Conservation (phyloP, 176 grass and related monocot genomes). For the Phoenix roebelenii region DNA sequence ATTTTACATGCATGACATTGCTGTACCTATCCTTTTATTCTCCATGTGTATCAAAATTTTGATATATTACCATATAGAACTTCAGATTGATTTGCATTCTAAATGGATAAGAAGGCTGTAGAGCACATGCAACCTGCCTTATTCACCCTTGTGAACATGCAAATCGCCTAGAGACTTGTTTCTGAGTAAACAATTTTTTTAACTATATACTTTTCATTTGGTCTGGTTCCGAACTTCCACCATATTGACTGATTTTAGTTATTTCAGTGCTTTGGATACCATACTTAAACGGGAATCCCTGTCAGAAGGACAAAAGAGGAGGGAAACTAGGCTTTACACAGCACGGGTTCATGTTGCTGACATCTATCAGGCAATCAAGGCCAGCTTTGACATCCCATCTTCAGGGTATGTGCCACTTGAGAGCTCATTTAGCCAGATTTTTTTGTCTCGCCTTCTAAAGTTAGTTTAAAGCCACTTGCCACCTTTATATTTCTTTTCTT, state of each 20-base stretch:
- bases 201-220: too few species aligned
- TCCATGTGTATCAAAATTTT: too few species aligned
- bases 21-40: too few species aligned
- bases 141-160: too few species aligned
- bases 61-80: too few species aligned
- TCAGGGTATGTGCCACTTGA: constrained; percentile 31
- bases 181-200: too few species aligned
- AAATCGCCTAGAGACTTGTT: too few species aligned
- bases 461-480: neutral
- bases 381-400: constrained; percentile 41
- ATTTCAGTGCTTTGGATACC: constrained; percentile 78
- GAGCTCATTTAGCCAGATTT: neutral
- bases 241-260: constrained; percentile 6
- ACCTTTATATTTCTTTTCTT: too few species aligned
- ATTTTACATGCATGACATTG: too few species aligned
- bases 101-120: too few species aligned
- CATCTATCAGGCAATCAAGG: constrained; percentile 60
- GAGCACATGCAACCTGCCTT: too few species aligned
- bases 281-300: constrained; percentile 54
- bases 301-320: constrained; percentile 42
- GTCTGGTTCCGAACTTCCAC: neutral
- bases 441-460: neutral
- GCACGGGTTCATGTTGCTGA: constrained; percentile 75
- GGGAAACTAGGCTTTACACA: constrained; percentile 64
- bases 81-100: too few species aligned